Conservation (phyloP, 176 grass and related monocot genomes). For the Aegilops umbellulata region DNA sequence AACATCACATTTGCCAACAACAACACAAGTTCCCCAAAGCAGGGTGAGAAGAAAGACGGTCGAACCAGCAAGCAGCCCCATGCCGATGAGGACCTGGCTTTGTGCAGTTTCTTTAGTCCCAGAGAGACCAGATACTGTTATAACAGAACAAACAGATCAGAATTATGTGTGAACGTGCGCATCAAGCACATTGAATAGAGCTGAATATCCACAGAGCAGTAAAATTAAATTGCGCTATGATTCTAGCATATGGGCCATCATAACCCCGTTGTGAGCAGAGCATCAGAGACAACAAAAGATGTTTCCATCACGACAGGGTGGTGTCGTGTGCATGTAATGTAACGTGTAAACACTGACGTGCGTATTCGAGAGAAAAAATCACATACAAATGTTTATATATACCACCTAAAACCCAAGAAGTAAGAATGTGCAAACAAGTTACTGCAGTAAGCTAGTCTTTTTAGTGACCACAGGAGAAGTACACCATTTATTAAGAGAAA, state of each 20-base stretch:
- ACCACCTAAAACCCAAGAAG: background rate
- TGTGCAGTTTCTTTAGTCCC: constrained; percentile 93
- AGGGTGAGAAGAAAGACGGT: constrained; percentile 91
- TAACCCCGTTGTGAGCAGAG: background rate
- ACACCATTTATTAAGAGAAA: background rate
- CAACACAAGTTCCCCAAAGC: constrained; percentile 92
- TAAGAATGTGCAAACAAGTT: constrained; percentile 5
- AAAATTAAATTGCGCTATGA: background rate
- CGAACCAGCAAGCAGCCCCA: constrained; percentile 95
- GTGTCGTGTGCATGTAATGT: no score
- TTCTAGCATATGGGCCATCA: background rate
- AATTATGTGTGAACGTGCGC: background rate
- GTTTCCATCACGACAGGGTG: no score
- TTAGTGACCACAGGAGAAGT: background rate
- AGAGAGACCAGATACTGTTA: constrained; percentile 83
- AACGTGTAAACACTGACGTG: no score
- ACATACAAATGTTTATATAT: background rate
- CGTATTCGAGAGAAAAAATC: no score
- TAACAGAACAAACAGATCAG: constrained; percentile 22
- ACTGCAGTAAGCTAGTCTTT: background rate
- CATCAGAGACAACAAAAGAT: background rate
- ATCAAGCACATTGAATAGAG: background rate
- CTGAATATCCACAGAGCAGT: constrained; percentile 3
- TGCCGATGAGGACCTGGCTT: constrained; percentile 91
- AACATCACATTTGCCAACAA: constrained; percentile 95